Conservation (phyloP, 179 eudicot genomes). For the Corrigiola litoralis region DNA sequence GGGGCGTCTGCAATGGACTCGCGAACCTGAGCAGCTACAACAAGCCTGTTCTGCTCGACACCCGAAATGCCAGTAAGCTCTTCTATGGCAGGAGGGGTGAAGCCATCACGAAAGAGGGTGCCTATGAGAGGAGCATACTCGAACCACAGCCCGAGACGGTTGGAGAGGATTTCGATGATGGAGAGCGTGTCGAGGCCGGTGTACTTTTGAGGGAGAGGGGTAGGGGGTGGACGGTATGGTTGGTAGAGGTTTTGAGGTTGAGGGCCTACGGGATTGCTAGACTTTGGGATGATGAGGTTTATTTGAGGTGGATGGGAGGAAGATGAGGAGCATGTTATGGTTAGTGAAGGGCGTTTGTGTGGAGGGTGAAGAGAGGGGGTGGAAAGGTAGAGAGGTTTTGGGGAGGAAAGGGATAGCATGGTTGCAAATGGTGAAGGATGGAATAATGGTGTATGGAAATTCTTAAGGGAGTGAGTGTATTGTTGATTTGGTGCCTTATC, state of each 20-base stretch:
- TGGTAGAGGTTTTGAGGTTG: constrained; percentile 57
- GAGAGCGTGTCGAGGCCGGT: constrained; percentile 47
- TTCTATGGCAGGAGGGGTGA: constrained; percentile 51
- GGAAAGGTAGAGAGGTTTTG: constrained; percentile 4
- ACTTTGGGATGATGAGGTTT: constrained; percentile 21
- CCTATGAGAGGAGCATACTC: constrained; percentile 80
- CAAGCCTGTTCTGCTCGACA: constrained; percentile 65
- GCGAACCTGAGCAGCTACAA: constrained; percentile 72
- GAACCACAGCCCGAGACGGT: constrained; percentile 74
- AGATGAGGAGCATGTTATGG: background rate
- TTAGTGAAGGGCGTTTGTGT: constrained; percentile 20
- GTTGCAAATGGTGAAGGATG: too few species aligned
- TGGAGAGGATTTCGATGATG: constrained; percentile 57
- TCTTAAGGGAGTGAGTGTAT: too few species aligned
- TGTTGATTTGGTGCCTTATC: too few species aligned
- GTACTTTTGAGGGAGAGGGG: constrained; percentile 57
- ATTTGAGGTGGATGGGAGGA: constrained; percentile 2
- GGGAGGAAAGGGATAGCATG: too few species aligned
- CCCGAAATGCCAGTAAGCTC: constrained; percentile 78
- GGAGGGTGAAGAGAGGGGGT: constrained; percentile 24
- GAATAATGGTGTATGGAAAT: too few species aligned
- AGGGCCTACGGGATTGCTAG: constrained; percentile 11
- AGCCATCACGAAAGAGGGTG: constrained; percentile 56
- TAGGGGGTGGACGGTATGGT: constrained; percentile 67
- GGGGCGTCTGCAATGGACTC: constrained; percentile 33